Base-by-base conservation (phyloP, 2,329 filamentous ascomycete genomes). In the Pseudocercospora macadamiae region DNA sequence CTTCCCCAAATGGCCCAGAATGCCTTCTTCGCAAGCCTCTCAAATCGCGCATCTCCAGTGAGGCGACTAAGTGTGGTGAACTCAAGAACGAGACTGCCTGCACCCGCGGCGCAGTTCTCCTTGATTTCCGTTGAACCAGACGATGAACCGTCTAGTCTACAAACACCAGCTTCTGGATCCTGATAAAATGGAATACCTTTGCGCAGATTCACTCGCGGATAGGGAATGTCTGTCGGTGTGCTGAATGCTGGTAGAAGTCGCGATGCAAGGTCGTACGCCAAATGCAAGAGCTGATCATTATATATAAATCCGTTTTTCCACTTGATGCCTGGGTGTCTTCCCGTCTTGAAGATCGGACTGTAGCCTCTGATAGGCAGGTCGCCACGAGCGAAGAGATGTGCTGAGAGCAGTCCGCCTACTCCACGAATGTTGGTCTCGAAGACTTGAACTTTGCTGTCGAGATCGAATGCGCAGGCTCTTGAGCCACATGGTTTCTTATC, bases 1-100 rank as follows among this genome's bases (percentile, higher is more conserved):
- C 90, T 83, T 42, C 88, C 82, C 95, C 95, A 99, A n/a, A 99
- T 91, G 21, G 93, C 89, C 92, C 93, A 97, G 70, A 99, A 99
- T 0, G 95, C 93, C 57, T 90, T 82, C 75, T 97, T 97, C 0
- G 91, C 93, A 14, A 90, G 82, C 69, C 89, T 86, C 74, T 99
- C 95, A 68, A 96, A 99, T n/a, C 90, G 86, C 8, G 83, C 79
- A 71, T 97, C 91, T 9, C 90, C 91, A 0, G 91, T 96, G 47
- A 99, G 80, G 21, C 95, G 86, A 70, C 92, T 97, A 47, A 99
- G 80, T 0, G 93, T 91, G 0, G 92, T 90, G 66, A 97, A 96
- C 72, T 99, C 95, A 1, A 99, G 83, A 2, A 97, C 91, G 23
- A 99, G 80, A 73, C 93, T 97, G 54, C 93, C 95, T n/a, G 95